Conservation (phyloP, 495 filamentous ascomycete species). For the Bryoglossum gracile region DNA sequence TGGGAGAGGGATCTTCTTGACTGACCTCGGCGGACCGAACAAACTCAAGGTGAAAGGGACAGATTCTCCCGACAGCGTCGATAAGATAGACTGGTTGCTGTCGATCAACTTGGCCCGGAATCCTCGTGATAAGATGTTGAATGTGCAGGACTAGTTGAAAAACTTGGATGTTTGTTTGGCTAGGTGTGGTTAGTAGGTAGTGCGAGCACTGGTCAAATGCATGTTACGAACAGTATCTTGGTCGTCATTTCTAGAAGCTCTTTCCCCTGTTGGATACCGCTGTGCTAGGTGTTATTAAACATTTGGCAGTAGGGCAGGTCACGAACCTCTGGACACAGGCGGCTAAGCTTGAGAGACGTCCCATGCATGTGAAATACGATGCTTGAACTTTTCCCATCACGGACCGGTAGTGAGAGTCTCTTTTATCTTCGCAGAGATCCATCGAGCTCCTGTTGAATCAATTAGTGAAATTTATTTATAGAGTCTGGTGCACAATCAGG, state of each 20-base stretch:
- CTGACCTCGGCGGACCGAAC: conserved; percentile 21
- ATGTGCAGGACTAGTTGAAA: conserved; percentile 23
- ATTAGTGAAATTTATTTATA: no score
- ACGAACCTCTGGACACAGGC: no score
- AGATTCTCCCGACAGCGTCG: conserved; percentile 24
- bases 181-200: background rate
- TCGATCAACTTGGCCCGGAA: conserved; percentile 27
- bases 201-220: background rate
- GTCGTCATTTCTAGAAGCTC: background rate
- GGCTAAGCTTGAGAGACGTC: no score
- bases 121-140: conserved; percentile 19
- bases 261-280: background rate
- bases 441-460: background rate
- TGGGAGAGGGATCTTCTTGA: background rate
- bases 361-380: conserved; percentile 13
- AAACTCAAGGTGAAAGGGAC: conserved; percentile 28
- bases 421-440: background rate
- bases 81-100: conserved; percentile 29
- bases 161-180: conserved; percentile 24
- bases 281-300: no score
- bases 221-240: background rate
- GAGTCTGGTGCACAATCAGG: no score
- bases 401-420: background rate
- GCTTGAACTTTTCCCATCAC: conserved; percentile 15
- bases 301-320: no score